Evolutionary conservation across 1,284 basidiomycete genomes (phyloP).

Genomic region (Leccinum cinnamomeum): DNA sequence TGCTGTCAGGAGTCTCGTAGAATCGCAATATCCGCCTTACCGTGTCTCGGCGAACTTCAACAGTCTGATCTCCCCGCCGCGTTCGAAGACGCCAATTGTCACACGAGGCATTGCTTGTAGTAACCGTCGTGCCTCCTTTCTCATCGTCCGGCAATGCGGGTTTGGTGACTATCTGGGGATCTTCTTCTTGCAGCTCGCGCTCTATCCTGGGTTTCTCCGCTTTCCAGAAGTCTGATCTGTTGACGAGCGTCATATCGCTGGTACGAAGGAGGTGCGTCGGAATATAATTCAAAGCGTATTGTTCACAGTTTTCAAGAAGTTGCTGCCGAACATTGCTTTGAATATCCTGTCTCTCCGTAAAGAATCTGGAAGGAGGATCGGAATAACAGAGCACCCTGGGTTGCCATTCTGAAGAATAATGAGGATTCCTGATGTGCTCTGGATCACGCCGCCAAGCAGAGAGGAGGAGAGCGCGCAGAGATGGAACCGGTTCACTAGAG

Average conservation of each 20-base stretch:
- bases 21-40: slow-evolving; percentile 1
- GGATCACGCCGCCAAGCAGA: slow-evolving; percentile 19
- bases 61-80: slow-evolving; percentile 5
- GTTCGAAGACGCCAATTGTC: not conserved
- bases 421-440: not conserved
- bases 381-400: slow-evolving; percentile 18
- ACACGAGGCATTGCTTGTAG: not conserved
- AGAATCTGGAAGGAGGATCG: not conserved
- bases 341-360: not conserved
- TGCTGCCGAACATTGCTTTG: slow-evolving; percentile 6
- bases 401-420: not conserved
- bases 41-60: slow-evolving; percentile 4
- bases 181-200: not conserved
- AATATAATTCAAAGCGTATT: slow-evolving; percentile 10
- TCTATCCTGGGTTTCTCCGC: not conserved
- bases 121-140: not conserved
- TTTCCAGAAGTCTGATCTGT: not conserved
- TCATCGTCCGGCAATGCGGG: not conserved
- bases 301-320: slow-evolving; percentile 16
- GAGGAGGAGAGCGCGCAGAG: slow-evolving; percentile 11
- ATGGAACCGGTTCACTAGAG: not conserved
- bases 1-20: not conserved
- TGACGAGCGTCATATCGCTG: not conserved
- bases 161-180: not conserved
- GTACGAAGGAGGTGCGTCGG: not conserved